phyloP scores from a whole-genome alignment of 1,284 basidiomycete genomes.

The Rhodotorula sp. region DNA sequence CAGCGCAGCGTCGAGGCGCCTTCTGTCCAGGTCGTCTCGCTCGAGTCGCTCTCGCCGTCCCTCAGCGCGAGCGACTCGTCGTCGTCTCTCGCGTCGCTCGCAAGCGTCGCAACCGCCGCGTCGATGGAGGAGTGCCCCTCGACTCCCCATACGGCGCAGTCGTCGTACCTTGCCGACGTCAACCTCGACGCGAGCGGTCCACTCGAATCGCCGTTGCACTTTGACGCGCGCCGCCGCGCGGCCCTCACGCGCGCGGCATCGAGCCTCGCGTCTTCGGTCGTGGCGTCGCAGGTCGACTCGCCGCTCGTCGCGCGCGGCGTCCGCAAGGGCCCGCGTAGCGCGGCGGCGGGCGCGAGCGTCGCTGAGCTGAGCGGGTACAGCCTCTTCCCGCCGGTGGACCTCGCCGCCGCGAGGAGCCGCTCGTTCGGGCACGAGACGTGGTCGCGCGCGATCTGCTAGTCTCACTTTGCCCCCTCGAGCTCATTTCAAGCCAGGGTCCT shows the following conservation, averaged over 20 bases:
- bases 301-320: conserved; percentile 1
- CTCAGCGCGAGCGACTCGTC: conserved; percentile 8
- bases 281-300: background rate
- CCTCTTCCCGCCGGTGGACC: conserved; percentile 28
- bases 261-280: conserved; percentile 15
- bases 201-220: conserved; percentile 32
- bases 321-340: background rate
- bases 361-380: conserved; percentile 6
- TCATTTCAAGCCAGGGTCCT: background rate
- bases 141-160: conserved; percentile 1
- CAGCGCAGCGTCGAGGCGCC: conserved; percentile 9
- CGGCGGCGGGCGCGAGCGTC: conserved; percentile 2
- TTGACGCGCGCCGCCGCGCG: conserved; percentile 7
- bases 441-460: conserved; percentile 20
- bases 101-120: background rate
- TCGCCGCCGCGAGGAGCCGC: conserved; percentile 11
- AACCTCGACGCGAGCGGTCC: conserved; percentile 41
- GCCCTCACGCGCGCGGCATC: conserved; percentile 6
- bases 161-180: conserved; percentile 16
- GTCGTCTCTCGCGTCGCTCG: conserved; percentile 13
- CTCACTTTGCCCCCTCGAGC: conserved; percentile 2
- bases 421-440: conserved; percentile 31
- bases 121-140: conserved; percentile 17
- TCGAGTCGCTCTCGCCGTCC: conserved; percentile 9
- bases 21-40: background rate